phyloP scores from a whole-genome alignment of 1,284 basidiomycete species.

The Ganoderma multipileum region DNA sequence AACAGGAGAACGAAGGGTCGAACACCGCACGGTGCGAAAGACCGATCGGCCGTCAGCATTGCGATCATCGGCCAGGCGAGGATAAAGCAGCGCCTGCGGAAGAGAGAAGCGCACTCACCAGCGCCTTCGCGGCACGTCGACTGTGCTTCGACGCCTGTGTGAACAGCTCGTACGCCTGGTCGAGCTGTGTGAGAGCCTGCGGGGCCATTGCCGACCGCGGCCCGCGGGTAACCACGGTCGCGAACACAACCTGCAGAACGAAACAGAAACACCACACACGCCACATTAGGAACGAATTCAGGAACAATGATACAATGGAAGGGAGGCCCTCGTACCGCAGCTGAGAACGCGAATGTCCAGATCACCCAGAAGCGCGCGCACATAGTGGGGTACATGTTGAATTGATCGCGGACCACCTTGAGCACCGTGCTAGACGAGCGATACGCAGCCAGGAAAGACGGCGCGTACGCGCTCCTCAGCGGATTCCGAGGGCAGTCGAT shows the following conservation, averaged over 20 bases:
- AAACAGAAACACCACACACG: background rate
- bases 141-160: slow-evolving; percentile 39
- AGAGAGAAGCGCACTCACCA: slow-evolving; percentile 34
- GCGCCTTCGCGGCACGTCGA: slow-evolving; percentile 39
- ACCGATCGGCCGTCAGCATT: slow-evolving; percentile 1
- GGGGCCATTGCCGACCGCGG: slow-evolving; percentile 38
- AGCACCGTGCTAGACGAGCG: slow-evolving; percentile 43
- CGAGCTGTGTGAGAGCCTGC: slow-evolving; percentile 37
- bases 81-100: background rate
- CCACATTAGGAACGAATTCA: slow-evolving; percentile 5
- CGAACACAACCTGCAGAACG: slow-evolving; percentile 34
- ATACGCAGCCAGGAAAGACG: slow-evolving; percentile 47
- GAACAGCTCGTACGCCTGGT: slow-evolving; percentile 39
- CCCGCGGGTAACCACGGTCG: slow-evolving; percentile 39
- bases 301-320: background rate
- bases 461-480: slow-evolving; percentile 46
- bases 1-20: too few relatives aligned
- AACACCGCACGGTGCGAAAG: background rate
- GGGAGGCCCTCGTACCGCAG: slow-evolving; percentile 40
- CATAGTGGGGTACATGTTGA: slow-evolving; percentile 35
- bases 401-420: slow-evolving; percentile 42
- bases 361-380: slow-evolving; percentile 45
- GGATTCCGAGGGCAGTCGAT: slow-evolving; percentile 48
- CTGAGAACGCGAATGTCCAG: slow-evolving; percentile 48
- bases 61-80: slow-evolving; percentile 23